Base-by-base conservation (phyloP, 768 basidiomycete genomes). In the Tulasnella sp. region DNA sequence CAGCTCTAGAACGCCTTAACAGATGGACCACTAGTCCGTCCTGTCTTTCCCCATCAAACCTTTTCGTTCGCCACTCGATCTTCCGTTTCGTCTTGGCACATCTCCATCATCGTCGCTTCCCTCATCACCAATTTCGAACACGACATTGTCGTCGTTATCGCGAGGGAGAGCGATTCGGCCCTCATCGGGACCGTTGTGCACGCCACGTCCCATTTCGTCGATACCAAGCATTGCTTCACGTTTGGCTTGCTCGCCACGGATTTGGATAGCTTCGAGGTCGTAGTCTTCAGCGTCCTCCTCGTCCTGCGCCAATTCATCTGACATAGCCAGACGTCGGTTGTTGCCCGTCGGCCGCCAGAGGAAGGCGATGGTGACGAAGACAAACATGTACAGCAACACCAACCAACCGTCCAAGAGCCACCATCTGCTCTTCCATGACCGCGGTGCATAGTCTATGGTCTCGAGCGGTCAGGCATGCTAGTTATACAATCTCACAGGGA, bases 321-420 rank as follows among this genome's bases (percentile, higher is more conserved):
- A 93, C 85, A 97, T 92, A 34, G 90, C 82, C 60, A 99, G 80
- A 68, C 87, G 82, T 72, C 85, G 77, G 74, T 93, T 92, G 67
- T 86, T 81, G 37, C 75, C 79, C n/a, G 86, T 84, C 25, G 96
- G 96, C 34, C 92, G 79, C 94, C 96, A 99, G 27, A 98, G 74
- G 70, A 81, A 96, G 1, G 87, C 81, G 61, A 97, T 90, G 8
- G 78, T 72, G 59, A 73, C 71, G 68, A 98, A 98, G 32, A 83
- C 81, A 27, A 75, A 71, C 43, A 96, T 77, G 68, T 94, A 98
- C 23, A 98, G 80, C 43, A 93, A 75, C 1, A 87, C 82, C 42
- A 98, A 77, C 76, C 90, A 98, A 15, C 93, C 96, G 65, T 99
- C 96, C 39, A 99, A 76, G 5, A 99, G 74, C 85, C 91, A 91